Percentiles rank a stretch among this genome's conserved stretches.
Conservation (phyloP, 129 eudicot genomes). For the Chrysanthemum lavandulifolium region DNA sequence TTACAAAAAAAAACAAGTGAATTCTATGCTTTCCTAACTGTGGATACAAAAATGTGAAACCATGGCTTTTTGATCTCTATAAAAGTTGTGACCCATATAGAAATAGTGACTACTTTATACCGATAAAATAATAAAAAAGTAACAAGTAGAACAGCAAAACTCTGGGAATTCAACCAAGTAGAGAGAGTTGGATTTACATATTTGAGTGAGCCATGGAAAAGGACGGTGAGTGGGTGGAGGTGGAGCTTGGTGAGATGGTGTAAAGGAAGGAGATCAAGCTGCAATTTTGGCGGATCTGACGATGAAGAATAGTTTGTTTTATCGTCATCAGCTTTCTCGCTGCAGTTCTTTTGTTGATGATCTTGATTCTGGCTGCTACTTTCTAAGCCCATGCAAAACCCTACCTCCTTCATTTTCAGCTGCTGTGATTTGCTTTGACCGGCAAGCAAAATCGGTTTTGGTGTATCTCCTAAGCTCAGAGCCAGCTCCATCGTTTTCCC, state of each 20-base stretch:
- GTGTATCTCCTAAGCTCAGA: slow-evolving; percentile 79
- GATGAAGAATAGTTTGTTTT: slow-evolving; percentile 36
- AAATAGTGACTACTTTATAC: too few relatives aligned
- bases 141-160: not conserved
- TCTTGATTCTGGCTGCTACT: slow-evolving; percentile 24
- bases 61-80: too few relatives aligned
- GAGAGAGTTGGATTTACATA: slow-evolving; percentile 38
- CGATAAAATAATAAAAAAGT: too few relatives aligned
- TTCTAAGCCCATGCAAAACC: slow-evolving; percentile 72
- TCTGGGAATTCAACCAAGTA: not conserved
- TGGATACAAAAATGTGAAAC: too few relatives aligned
- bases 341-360: slow-evolving; percentile 4
- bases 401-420: slow-evolving; percentile 37
- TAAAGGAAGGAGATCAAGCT: slow-evolving; percentile 81
- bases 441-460: slow-evolving; percentile 47
- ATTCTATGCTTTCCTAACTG: not conserved
- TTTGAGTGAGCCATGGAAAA: slow-evolving; percentile 73
- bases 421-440: slow-evolving; percentile 33
- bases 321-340: slow-evolving; percentile 21
- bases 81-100: too few relatives aligned
- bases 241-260: slow-evolving; percentile 52
- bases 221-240: slow-evolving; percentile 37
- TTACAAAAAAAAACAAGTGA: not conserved
- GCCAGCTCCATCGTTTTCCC: slow-evolving; percentile 72
- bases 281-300: slow-evolving; percentile 54